These are phyloP conservation scores for Fusarium dimerum DNA, from an alignment of 2,329 filamentous ascomycete genomes.

Conservation along the genomic window DNA sequence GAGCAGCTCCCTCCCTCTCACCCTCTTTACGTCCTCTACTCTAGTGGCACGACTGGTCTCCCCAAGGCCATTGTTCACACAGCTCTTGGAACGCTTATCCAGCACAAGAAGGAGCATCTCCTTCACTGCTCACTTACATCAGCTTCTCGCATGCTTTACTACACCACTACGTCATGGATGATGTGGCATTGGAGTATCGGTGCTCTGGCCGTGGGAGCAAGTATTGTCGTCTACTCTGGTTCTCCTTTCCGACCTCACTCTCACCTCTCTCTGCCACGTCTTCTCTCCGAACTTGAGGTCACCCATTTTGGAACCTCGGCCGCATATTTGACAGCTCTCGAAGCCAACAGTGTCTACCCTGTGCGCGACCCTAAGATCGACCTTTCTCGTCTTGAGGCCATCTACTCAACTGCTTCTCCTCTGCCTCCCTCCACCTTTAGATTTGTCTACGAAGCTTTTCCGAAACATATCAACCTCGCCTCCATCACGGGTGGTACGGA, in stretches of 20 bases:
- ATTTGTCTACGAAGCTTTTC: conserved; percentile 86
- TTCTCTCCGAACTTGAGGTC: conserved; percentile 79
- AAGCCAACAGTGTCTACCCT: conserved; percentile 71
- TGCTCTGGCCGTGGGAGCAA: conserved; percentile 78
- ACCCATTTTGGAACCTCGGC: conserved; percentile 95
- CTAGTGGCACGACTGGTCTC: conserved; percentile 80
- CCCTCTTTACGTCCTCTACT: conserved; percentile 92
- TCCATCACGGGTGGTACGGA: conserved; percentile 97
- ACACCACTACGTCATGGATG: conserved; percentile 97
- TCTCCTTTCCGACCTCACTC: conserved; percentile 83
- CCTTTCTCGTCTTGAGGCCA: conserved; percentile 70
- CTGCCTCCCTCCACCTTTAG: conserved; percentile 89
- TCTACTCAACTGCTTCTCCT: conserved; percentile 93
- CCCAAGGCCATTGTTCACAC: conserved; percentile 97
- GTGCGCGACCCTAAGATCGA: conserved; percentile 53
- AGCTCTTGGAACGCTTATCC: conserved; percentile 83
- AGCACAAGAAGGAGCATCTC: conserved; percentile 96
- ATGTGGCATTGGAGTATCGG: conserved; percentile 99
- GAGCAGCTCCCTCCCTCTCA: conserved; percentile 80
- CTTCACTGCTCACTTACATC: conserved; percentile 81
- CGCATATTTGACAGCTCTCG: conserved; percentile 87
- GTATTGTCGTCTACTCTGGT: conserved; percentile 86
- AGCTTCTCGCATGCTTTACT: conserved; percentile 81
- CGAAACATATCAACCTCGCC: conserved; percentile 76
- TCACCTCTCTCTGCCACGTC: conserved; percentile 76